Evolutionary conservation across 2,329 filamentous ascomycete species (phyloP).

Genomic region (Periglandula ipomoeae): DNA sequence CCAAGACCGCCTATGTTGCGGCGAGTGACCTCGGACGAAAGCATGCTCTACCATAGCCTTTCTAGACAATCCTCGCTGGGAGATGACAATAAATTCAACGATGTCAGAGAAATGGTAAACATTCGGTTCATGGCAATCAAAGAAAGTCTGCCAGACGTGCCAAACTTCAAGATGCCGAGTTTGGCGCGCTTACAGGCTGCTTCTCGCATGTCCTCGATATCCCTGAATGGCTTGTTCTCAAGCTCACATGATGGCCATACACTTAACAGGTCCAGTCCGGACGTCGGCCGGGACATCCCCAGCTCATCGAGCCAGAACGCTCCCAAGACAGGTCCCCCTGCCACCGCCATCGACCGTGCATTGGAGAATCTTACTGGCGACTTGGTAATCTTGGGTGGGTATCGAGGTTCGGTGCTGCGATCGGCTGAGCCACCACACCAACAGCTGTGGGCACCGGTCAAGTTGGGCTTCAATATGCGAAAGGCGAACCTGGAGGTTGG

Average conservation of each 20-base stretch:
- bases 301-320: background rate
- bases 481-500: conserved; percentile 89
- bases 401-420: conserved; percentile 80
- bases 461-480: conserved; percentile 82
- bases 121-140: conserved; percentile 82
- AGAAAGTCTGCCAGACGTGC: conserved; percentile 73
- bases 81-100: conserved; percentile 70
- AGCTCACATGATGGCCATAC: conserved; percentile 16
- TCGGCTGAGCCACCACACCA: conserved; percentile 73
- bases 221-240: conserved; percentile 22
- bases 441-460: conserved; percentile 91
- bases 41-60: conserved; percentile 63
- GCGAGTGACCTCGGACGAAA: conserved; percentile 52
- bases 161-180: conserved; percentile 63
- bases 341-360: conserved; percentile 37
- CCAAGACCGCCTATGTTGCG: conserved; percentile 19
- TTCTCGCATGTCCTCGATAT: conserved; percentile 21
- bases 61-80: conserved; percentile 77
- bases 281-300: background rate
- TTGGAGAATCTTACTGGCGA: conserved; percentile 70
- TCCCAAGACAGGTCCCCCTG: background rate
- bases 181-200: conserved; percentile 42
- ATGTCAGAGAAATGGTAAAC: conserved; percentile 79
- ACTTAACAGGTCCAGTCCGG: background rate
- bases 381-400: conserved; percentile 80